A percentile compares a stretch with the other conserved stretches of the same genome.
Evolutionary conservation across 345 rosid genomes (phyloP).

Genomic region (Heritiera fomes): DNA sequence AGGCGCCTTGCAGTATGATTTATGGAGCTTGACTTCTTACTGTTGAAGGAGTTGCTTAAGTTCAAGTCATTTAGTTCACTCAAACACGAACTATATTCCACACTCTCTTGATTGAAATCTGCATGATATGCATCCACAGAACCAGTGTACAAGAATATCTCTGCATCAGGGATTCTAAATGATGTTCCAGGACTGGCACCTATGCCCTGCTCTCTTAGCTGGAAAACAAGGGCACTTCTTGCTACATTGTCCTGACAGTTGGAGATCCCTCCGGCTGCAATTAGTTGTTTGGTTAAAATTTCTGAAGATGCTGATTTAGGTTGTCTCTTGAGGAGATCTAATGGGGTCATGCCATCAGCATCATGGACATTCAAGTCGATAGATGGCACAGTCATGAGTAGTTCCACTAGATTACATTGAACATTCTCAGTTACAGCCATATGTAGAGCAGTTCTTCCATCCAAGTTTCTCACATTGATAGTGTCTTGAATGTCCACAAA

Average conservation of each 20-base stretch:
- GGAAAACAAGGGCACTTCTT: conserved; percentile 45
- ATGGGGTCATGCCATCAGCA: conserved; percentile 68
- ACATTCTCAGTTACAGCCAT: conserved; percentile 70
- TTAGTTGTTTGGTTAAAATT: conserved; percentile 71
- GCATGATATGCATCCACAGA: conserved; percentile 36
- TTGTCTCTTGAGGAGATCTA: conserved; percentile 72
- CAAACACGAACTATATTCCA: conserved; percentile 42
- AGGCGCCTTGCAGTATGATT: conserved; percentile 52
- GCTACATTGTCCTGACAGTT: conserved; percentile 37
- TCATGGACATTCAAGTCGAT: conserved; percentile 68
- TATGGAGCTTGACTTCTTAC: conserved; percentile 34
- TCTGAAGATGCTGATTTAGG: conserved; percentile 71
- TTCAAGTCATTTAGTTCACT: conserved; percentile 47
- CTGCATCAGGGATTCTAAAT: conserved; percentile 81
- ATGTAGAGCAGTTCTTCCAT: conserved; percentile 82
- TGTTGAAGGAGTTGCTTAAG: conserved; percentile 20
- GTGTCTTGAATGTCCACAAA: conserved; percentile 42
- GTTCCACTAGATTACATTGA: conserved; percentile 63
- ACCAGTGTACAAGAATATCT: conserved; percentile 70
- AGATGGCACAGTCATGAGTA: conserved; percentile 55
- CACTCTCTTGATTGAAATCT: conserved; percentile 36
- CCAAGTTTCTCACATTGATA: conserved; percentile 62
- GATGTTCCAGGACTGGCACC: conserved; percentile 82
- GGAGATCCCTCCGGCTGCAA: conserved; percentile 79
- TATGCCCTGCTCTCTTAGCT: conserved; percentile 57